Percentiles rank a stretch among this genome's conserved stretches.
Evolutionary conservation across 495 filamentous ascomycete species (phyloP).

Genomic region (Podospora pseudoanserina): DNA sequence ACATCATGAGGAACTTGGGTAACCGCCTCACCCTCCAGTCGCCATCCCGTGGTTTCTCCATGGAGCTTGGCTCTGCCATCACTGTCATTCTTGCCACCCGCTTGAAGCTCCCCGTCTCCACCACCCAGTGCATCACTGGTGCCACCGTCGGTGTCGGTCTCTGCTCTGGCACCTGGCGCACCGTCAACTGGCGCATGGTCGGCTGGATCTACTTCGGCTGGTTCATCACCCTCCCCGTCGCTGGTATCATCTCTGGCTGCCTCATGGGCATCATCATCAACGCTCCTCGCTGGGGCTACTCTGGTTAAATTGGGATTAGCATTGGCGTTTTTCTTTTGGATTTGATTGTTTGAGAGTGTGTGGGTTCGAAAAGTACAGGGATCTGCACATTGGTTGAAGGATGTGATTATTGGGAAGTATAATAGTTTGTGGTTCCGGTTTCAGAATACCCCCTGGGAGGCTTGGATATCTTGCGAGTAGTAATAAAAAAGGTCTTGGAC

Average conservation of each 20-base stretch:
- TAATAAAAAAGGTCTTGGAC: neutral
- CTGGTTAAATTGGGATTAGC: slow-evolving; percentile 3
- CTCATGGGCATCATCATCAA: slow-evolving; percentile 58
- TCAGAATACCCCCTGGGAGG: neutral
- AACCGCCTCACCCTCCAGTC: slow-evolving; percentile 68
- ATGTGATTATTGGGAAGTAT: neutral
- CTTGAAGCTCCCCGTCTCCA: slow-evolving; percentile 56
- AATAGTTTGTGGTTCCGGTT: neutral
- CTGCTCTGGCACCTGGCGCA: slow-evolving; percentile 54
- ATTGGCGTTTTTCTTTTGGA: neutral
- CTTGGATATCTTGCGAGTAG: neutral
- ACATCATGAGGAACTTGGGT: slow-evolving; percentile 66
- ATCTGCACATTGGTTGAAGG: neutral
- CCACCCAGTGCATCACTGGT: slow-evolving; percentile 60
- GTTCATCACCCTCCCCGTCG: slow-evolving; percentile 56
- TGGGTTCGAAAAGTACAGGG: neutral
- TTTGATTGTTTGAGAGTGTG: slow-evolving; percentile 1
- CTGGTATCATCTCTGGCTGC: slow-evolving; percentile 54
- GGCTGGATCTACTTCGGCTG: slow-evolving; percentile 55
- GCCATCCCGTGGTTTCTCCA: slow-evolving; percentile 63
- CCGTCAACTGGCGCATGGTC: slow-evolving; percentile 60
- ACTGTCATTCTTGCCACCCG: slow-evolving; percentile 65
- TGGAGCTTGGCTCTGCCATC: slow-evolving; percentile 66
- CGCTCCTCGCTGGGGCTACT: slow-evolving; percentile 42
- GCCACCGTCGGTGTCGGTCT: slow-evolving; percentile 61